Conservation (phyloP, 257 asterid species). For the Dorcoceras hygrometricum region DNA sequence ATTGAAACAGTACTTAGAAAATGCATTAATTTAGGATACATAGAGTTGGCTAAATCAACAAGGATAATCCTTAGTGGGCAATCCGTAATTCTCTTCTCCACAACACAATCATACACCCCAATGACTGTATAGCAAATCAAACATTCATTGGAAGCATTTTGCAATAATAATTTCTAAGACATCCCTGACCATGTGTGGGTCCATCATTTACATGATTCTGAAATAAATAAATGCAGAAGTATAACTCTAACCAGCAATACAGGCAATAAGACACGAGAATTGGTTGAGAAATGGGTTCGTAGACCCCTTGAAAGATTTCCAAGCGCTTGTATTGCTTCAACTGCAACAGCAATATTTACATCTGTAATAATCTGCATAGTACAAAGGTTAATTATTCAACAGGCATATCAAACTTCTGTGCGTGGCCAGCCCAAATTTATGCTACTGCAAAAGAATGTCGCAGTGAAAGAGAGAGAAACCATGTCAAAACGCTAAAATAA, state of each 20-base stretch:
- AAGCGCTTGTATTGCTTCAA: slow-evolving; percentile 93
- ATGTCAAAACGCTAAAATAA: neutral
- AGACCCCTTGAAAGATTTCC: slow-evolving; percentile 98
- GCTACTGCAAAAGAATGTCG: slow-evolving; percentile 18
- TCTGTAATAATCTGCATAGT: slow-evolving; percentile 90
- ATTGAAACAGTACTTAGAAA: neutral
- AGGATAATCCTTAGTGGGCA: neutral
- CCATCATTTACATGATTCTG: slow-evolving; percentile 1
- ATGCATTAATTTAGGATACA: neutral
- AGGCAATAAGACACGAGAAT: slow-evolving; percentile 82
- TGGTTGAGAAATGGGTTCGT: slow-evolving; percentile 80
- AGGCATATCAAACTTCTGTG: slow-evolving; percentile 15
- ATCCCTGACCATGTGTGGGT: slow-evolving; percentile 10
- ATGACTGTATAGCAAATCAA: neutral
- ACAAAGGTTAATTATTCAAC: slow-evolving; percentile 24
- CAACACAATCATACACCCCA: neutral
- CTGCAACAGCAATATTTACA: slow-evolving; percentile 98
- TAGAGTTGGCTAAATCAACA: neutral
- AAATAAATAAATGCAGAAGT: slow-evolving; percentile 13
- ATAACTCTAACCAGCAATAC: slow-evolving; percentile 68
- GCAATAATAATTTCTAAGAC: slow-evolving; percentile 5
- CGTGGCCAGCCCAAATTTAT: slow-evolving; percentile 19
- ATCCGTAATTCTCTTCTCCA: neutral
- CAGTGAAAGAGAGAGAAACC: slow-evolving; percentile 5
- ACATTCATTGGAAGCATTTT: neutral